phyloP scores from a whole-genome alignment of 169 alveolate species.

The Babesia caballi region DNA sequence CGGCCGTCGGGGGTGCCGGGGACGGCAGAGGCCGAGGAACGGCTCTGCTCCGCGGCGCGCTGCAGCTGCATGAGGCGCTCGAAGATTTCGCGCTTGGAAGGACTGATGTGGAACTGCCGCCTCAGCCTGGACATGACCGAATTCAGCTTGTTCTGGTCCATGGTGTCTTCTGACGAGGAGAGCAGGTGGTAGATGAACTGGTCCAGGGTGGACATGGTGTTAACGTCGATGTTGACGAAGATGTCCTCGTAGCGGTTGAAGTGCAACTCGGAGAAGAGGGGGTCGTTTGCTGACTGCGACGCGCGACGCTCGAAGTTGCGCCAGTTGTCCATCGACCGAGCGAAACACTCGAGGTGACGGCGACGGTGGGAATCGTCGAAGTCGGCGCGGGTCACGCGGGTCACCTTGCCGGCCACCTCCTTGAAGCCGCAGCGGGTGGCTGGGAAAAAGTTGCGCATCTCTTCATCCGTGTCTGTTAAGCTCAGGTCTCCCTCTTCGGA shows the following conservation, averaged over 20 bases:
- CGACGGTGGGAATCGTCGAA: constrained; percentile 52
- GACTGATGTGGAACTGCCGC: constrained; percentile 66
- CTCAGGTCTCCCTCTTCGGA: neutral
- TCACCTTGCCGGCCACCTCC: constrained; percentile 61
- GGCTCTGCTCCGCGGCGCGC: neutral
- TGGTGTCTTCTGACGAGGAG: neutral
- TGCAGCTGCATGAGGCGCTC: constrained; percentile 41
- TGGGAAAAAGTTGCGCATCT: constrained; percentile 61
- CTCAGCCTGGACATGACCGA: constrained; percentile 52
- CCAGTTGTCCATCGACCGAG: constrained; percentile 61
- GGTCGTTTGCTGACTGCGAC: neutral
- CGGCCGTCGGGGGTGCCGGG: neutral
- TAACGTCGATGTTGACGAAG: constrained; percentile 23
- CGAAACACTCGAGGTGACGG: constrained; percentile 60
- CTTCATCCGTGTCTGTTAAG: constrained; percentile 30
- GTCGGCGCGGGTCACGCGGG: constrained; percentile 57
- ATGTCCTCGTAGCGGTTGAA: constrained; percentile 48
- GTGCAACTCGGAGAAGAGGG: constrained; percentile 8
- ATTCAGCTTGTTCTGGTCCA: constrained; percentile 26
- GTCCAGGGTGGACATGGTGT: constrained; percentile 26
- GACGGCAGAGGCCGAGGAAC: neutral
- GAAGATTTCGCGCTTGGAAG: constrained; percentile 72
- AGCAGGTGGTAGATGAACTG: constrained; percentile 44
- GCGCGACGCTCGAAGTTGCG: constrained; percentile 25
- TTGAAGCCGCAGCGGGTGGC: constrained; percentile 52